Evolutionary conservation across 805 yeast species (phyloP).

Genomic region (Wickerhamiella hasegawae): DNA sequence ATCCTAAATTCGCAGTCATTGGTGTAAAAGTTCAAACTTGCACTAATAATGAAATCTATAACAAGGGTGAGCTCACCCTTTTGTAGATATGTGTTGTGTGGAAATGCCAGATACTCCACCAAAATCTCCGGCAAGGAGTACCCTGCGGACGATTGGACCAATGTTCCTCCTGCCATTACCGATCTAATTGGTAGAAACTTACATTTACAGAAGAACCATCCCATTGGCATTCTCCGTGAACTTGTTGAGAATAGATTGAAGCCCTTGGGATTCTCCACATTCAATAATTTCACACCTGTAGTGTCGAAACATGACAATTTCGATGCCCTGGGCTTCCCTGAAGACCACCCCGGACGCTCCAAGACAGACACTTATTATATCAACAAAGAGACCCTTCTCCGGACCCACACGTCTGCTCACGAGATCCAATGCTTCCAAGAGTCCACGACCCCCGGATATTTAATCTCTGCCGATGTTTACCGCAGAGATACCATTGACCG

Average conservation of each 20-base stretch:
- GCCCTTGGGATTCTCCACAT: conserved; percentile 51
- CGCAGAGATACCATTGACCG: conserved; percentile 89
- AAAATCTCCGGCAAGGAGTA: conserved; percentile 39
- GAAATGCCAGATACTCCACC: too few species aligned
- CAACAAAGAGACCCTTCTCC: conserved; percentile 50
- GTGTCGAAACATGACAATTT: conserved; percentile 76
- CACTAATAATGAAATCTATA: too few species aligned
- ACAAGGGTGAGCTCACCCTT: too few species aligned
- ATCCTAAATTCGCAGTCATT: too few species aligned
- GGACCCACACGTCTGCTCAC: conserved; percentile 97
- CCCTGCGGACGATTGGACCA: conserved; percentile 64
- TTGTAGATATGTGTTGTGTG: too few species aligned
- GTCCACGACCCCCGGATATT: conserved; percentile 64
- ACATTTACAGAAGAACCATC: conserved; percentile 64
- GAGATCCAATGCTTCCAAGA: conserved; percentile 69
- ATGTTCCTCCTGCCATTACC: conserved; percentile 61
- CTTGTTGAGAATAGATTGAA: conserved; percentile 55
- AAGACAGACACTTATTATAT: conserved; percentile 86
- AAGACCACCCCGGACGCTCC: conserved; percentile 85
- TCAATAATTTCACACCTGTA: conserved; percentile 65
- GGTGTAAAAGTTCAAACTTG: too few species aligned
- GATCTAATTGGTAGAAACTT: conserved; percentile 54
- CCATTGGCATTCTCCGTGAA: conserved; percentile 69
- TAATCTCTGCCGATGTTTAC: conserved; percentile 91
- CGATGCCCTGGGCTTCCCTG: conserved; percentile 81